Evolutionary conservation across 148 eudicot genomes (phyloP).

Genomic region (Chenopodium album): DNA sequence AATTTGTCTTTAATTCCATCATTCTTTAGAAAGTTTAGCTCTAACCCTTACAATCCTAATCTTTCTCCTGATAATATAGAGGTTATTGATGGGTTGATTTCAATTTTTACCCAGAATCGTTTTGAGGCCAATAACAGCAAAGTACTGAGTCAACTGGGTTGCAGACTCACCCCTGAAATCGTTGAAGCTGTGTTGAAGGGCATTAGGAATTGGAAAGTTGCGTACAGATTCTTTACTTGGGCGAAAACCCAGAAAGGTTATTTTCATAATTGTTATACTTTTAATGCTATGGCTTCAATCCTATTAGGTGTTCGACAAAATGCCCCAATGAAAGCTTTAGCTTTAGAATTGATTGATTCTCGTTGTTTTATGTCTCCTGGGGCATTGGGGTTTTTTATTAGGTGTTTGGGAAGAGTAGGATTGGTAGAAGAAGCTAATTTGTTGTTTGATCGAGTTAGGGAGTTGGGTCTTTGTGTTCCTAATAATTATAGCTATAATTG

Average conservation of each 20-base stretch:
- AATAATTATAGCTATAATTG: conserved; percentile 66
- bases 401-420: conserved; percentile 68
- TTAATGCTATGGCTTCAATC: conserved; percentile 67
- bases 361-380: conserved; percentile 56
- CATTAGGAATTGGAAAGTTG: conserved; percentile 54
- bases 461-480: conserved; percentile 49
- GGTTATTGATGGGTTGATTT: conserved; percentile 37
- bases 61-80: conserved; percentile 14
- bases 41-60: conserved; percentile 11
- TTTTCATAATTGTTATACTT: conserved; percentile 61
- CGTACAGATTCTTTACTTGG: conserved; percentile 63
- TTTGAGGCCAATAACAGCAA: conserved; percentile 23
- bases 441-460: conserved; percentile 61
- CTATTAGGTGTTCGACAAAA: conserved; percentile 83
- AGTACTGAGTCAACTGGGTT: conserved; percentile 40
- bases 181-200: conserved; percentile 55
- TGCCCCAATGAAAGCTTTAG: conserved; percentile 52
- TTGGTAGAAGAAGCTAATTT: conserved; percentile 59
- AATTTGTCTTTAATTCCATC: not conserved
- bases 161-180: conserved; percentile 46
- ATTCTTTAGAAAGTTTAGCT: conserved; percentile 11
- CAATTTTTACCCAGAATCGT: conserved; percentile 44
- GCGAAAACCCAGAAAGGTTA: conserved; percentile 59
- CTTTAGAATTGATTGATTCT: conserved; percentile 31
- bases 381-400: conserved; percentile 62